A percentile compares a stretch with the other conserved stretches of the same genome.
Conservation (phyloP, 306 rosid species). For the Medicago arabica region DNA sequence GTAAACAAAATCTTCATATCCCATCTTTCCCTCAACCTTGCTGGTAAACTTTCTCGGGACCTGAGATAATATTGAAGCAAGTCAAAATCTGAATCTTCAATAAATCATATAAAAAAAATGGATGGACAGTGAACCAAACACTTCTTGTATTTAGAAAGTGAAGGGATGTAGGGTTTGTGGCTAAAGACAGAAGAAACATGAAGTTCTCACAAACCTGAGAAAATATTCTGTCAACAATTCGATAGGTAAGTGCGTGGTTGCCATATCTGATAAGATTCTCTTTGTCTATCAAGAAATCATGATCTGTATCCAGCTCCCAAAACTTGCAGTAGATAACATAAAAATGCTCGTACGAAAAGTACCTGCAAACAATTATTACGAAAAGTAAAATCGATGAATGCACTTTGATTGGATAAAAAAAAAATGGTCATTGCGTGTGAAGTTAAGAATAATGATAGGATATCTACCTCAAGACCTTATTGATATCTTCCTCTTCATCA, state of each 20-base stretch:
- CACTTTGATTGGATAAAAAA: constrained; percentile 12
- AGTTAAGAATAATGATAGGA: constrained; percentile 29
- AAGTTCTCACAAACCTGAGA: constrained; percentile 82
- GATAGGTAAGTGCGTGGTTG: constrained; percentile 97
- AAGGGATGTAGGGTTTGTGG: constrained; percentile 2
- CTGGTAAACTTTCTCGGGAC: constrained; percentile 94
- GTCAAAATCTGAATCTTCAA: constrained; percentile 38
- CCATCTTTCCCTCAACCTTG: constrained; percentile 98
- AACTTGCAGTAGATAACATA: constrained; percentile 99
- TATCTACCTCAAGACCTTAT: constrained; percentile 93
- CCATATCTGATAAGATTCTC: constrained; percentile 99
- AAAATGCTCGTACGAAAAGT: constrained; percentile 98
- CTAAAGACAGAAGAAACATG: constrained; percentile 36
- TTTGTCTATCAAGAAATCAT: constrained; percentile 97
- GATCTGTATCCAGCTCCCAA: constrained; percentile 99
- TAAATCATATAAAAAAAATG: constrained; percentile 19
- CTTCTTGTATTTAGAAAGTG: constrained; percentile 17
- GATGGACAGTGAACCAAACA: constrained; percentile 19
- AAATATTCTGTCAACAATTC: constrained; percentile 98
- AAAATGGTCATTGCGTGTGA: not conserved
- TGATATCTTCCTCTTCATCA: constrained; percentile 98
- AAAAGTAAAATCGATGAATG: constrained; percentile 2
- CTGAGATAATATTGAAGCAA: constrained; percentile 53
- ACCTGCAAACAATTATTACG: constrained; percentile 56
- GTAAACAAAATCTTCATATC: constrained; percentile 98